These are phyloP conservation scores for Leccinum ochraceum DNA, from an alignment of 768 basidiomycete genomes.

Conservation along the genomic window DNA sequence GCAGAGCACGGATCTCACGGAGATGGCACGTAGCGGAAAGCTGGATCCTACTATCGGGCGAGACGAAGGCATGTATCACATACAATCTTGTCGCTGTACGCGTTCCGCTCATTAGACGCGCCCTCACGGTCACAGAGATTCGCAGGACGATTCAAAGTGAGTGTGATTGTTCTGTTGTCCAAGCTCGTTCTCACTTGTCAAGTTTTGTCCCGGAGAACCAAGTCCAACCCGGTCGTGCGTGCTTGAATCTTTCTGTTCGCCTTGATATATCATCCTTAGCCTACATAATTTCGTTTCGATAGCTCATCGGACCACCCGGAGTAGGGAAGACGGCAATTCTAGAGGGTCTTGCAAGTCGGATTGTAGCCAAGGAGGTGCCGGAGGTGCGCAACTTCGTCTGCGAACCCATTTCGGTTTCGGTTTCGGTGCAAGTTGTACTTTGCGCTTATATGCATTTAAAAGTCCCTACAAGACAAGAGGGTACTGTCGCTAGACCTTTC, in stretches of 20 bases:
- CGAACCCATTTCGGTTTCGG: too few relatives aligned
- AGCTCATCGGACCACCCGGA: slow-evolving; percentile 86
- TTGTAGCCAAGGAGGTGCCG: slow-evolving; percentile 87
- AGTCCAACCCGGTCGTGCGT: slow-evolving; percentile 86
- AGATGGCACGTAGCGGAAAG: slow-evolving; percentile 81
- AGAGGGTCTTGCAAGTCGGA: slow-evolving; percentile 85
- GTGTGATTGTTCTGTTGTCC: slow-evolving; percentile 20
- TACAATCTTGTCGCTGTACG: background rate
- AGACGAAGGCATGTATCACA: slow-evolving; percentile 60
- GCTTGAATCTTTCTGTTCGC: slow-evolving; percentile 12
- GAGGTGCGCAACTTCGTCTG: slow-evolving; percentile 53
- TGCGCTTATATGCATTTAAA: slow-evolving; percentile 1
- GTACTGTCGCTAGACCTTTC: slow-evolving; percentile 85
- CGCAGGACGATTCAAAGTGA: slow-evolving; percentile 87
- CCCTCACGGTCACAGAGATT: slow-evolving; percentile 56
- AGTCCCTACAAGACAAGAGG: slow-evolving; percentile 88
- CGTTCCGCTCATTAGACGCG: background rate
- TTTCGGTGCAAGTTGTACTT: background rate
- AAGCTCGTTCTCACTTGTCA: background rate
- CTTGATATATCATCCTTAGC: background rate
- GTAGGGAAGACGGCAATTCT: slow-evolving; percentile 93
- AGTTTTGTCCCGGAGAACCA: slow-evolving; percentile 88
- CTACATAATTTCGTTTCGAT: too few relatives aligned
- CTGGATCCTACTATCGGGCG: slow-evolving; percentile 89
- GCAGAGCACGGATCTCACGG: slow-evolving; percentile 82